A percentile compares a stretch with the other conserved stretches of the same genome.
These are phyloP conservation scores for Russula emetica DNA, from an alignment of 768 basidiomycete species.

Conservation along the genomic window DNA sequence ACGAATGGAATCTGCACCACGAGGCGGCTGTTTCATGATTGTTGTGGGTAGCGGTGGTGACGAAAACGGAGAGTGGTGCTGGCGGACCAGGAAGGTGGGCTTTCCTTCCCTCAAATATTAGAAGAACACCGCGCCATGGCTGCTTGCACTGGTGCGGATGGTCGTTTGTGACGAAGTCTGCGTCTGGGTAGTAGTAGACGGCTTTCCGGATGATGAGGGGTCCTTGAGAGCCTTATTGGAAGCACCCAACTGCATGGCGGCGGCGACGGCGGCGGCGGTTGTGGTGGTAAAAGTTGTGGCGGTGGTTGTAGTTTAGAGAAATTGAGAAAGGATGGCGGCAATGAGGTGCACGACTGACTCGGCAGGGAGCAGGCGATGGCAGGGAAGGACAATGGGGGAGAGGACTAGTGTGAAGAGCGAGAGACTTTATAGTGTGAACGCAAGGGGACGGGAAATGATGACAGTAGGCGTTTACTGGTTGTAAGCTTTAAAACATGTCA, in stretches of 20 bases:
- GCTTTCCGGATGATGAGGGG: constrained; percentile 17
- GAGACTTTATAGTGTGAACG: constrained; percentile 16
- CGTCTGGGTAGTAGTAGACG: constrained; percentile 16
- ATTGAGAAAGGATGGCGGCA: not conserved
- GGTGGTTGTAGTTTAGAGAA: not conserved
- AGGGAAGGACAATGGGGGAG: not conserved
- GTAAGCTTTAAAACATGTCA: constrained; percentile 7
- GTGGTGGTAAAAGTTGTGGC: not conserved
- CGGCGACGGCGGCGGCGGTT: not conserved
- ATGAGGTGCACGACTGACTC: not conserved
- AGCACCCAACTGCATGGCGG: constrained; percentile 2
- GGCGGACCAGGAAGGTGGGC: not conserved
- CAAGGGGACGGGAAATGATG: constrained; percentile 6
- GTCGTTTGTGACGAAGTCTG: constrained; percentile 19
- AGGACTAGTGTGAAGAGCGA: not conserved
- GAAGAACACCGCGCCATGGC: constrained; percentile 23
- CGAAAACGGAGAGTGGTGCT: constrained; percentile 1
- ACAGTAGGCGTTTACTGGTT: constrained; percentile 15
- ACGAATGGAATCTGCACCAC: not conserved
- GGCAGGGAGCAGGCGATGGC: constrained; percentile 1
- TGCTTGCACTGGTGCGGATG: constrained; percentile 22
- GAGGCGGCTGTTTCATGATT: not conserved
- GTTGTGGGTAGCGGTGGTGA: constrained; percentile 1
- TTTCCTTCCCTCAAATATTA: not conserved
- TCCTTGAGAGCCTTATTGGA: constrained; percentile 16